A percentile compares a stretch with the other conserved stretches of the same genome.
Evolutionary conservation across 495 filamentous ascomycete genomes (phyloP).

Genomic region (Glonium stellatum): DNA sequence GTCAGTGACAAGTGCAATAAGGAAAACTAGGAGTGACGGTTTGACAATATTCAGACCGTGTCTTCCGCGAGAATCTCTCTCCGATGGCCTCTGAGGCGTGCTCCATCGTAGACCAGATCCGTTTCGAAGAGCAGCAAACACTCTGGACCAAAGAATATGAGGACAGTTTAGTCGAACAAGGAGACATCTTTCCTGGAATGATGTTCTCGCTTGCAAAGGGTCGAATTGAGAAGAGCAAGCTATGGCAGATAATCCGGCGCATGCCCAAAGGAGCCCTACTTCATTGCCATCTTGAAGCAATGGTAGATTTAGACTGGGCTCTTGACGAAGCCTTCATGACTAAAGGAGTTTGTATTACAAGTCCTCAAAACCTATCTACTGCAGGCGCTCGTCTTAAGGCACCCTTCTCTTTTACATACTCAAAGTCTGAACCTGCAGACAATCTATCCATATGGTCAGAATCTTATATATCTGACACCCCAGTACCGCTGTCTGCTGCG

Average conservation of each 20-base stretch:
- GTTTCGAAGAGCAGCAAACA: conserved; percentile 62
- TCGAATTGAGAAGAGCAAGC: conserved; percentile 69
- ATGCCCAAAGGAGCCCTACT: conserved; percentile 91
- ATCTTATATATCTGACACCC: conserved; percentile 49
- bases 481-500: conserved; percentile 54
- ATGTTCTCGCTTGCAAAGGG: conserved; percentile 78
- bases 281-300: conserved; percentile 83
- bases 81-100: conserved; percentile 68
- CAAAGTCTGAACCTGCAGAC: conserved; percentile 25
- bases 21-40: conserved; percentile 5
- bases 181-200: conserved; percentile 70
- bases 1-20: conserved; percentile 41
- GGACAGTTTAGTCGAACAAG: conserved; percentile 51
- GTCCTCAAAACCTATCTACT: conserved; percentile 46
- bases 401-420: conserved; percentile 51
- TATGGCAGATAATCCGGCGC: conserved; percentile 75
- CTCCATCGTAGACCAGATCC: conserved; percentile 69
- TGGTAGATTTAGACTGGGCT: conserved; percentile 78
- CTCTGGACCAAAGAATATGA: conserved; percentile 68
- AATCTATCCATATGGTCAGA: conserved; percentile 52
- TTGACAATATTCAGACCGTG: conserved; percentile 43
- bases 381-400: conserved; percentile 43
- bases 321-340: conserved; percentile 63
- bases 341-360: conserved; percentile 64
- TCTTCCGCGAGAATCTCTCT: conserved; percentile 62